Base-by-base conservation (phyloP, 2,329 filamentous ascomycete genomes). In the Penicillium sp. region DNA sequence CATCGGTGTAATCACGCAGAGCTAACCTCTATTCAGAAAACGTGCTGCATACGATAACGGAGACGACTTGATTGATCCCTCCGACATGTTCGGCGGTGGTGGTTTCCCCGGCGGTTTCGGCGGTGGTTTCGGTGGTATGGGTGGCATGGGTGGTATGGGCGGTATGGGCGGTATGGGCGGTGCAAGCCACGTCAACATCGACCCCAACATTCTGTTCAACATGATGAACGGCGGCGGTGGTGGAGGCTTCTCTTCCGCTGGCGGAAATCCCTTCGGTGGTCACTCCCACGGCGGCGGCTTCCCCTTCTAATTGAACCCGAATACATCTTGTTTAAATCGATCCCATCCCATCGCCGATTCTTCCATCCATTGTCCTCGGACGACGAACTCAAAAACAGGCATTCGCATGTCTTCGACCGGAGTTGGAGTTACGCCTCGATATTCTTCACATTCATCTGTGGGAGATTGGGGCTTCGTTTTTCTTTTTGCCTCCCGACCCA, bases 1-100 rank as follows among this genome's bases (percentile, higher is more conserved):
- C 4, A 3, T 11, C 29, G 11, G 19, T 2, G 30, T 25, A 25
- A 25, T 6, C 22, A 40, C 18, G 12, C 35, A 31, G 33, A 45
- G 30, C 46, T 56, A 60, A 62, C 49, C 29, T 27, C 34, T 33
- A 9, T 4, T 40, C 54, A 89, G 87, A 72, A 97, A 95, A 77
- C 86, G 89, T 60, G 87, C 88, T 57, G 80, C 87, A 45, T 99
- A 95, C 67, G 92, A 99, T 67, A 93, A 86, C 59, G 93, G 93
- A 31, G 89, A 93, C 51, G 92, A 99, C 68, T 81, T 96, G 27
- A 80, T 93, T 50, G 92, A 96, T 66, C 88, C 89, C 3, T 80
- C 83, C 43, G 91, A 96, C 64, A 91, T 92, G 82, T 93, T 92
- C 61, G 79, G 83, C 46, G 82, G 83, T 22, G 19, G 19, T 22